phyloP scores from a whole-genome alignment of 441 rosid species.

The Flueggea neowawraea region DNA sequence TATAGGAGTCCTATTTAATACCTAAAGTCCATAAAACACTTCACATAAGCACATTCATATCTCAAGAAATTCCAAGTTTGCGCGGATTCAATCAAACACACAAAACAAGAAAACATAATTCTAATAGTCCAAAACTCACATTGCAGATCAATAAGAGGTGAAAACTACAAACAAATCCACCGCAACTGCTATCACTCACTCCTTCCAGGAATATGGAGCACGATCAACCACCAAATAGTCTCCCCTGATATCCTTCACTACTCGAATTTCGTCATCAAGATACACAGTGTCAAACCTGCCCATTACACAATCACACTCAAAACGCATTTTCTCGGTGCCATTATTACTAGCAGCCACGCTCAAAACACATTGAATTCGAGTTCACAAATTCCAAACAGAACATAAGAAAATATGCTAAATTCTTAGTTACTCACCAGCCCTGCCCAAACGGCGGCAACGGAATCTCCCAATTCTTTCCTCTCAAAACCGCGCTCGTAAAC shows the following conservation, averaged over 20 bases:
- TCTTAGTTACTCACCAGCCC: slow-evolving; percentile 68
- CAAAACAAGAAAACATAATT: too few relatives aligned
- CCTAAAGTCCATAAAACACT: too few relatives aligned
- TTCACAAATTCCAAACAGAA: too few relatives aligned
- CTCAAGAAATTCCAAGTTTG: too few relatives aligned
- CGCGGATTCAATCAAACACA: too few relatives aligned
- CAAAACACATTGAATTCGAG: too few relatives aligned
- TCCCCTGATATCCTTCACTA: slow-evolving; percentile 86
- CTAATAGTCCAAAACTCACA: slow-evolving; percentile 11
- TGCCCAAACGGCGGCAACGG: slow-evolving; percentile 91
- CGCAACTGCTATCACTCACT: slow-evolving; percentile 18
- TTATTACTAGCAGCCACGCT: too few relatives aligned
- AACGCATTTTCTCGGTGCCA: too few relatives aligned
- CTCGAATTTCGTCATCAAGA: slow-evolving; percentile 81
- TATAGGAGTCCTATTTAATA: too few relatives aligned
- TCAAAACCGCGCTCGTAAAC: slow-evolving; percentile 76
- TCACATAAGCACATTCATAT: too few relatives aligned
- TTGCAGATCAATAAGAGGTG: neutral
- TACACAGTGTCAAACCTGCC: slow-evolving; percentile 79
- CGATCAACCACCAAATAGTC: slow-evolving; percentile 84
- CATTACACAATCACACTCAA: too few relatives aligned
- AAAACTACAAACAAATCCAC: neutral
- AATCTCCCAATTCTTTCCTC: slow-evolving; percentile 68
- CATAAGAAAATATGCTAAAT: too few relatives aligned
- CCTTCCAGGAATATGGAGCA: slow-evolving; percentile 76